Evolutionary conservation across 2,329 filamentous ascomycete genomes (phyloP).

Genomic region (Penicillium psychrosexuale): DNA sequence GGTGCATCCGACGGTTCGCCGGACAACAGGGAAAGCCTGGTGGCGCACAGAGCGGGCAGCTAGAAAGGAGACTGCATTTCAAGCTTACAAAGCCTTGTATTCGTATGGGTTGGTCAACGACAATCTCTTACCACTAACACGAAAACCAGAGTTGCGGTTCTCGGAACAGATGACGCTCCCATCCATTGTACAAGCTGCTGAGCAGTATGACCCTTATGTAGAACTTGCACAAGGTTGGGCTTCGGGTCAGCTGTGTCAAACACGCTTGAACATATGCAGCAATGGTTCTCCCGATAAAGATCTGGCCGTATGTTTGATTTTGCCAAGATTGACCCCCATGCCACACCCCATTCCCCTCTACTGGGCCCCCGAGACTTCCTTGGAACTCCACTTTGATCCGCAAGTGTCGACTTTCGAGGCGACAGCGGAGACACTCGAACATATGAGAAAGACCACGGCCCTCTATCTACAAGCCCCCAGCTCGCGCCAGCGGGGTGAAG

Average conservation of each 20-base stretch:
- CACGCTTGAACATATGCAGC: constrained; percentile 19
- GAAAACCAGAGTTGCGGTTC: constrained; percentile 29
- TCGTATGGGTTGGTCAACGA: constrained; percentile 70
- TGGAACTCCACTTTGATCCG: constrained; percentile 19
- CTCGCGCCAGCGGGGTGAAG: constrained; percentile 1
- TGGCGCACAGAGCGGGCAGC: constrained; percentile 74
- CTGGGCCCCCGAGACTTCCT: constrained; percentile 27
- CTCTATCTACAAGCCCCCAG: constrained; percentile 28
- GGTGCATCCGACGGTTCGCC: constrained; percentile 61
- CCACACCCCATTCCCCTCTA: constrained; percentile 27
- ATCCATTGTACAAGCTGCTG: constrained; percentile 22
- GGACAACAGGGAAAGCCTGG: constrained; percentile 47
- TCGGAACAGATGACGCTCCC: constrained; percentile 17
- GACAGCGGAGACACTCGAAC: constrained; percentile 21
- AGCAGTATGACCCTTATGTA: constrained; percentile 32
- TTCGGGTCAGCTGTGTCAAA: constrained; percentile 22
- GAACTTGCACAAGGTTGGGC: constrained; percentile 29
- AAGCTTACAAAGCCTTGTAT: constrained; percentile 71
- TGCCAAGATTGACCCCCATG: constrained; percentile 16
- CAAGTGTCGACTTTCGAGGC: constrained; percentile 7
- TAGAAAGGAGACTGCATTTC: constrained; percentile 76
- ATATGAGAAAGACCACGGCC: constrained; percentile 33
- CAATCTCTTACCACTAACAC: constrained; percentile 63
- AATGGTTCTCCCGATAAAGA: constrained; percentile 13
- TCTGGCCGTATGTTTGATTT: constrained; percentile 21